Evolutionary conservation across 192 early-diverging fungal species (phyloP).

Genomic region (Linderina pennispora): DNA sequence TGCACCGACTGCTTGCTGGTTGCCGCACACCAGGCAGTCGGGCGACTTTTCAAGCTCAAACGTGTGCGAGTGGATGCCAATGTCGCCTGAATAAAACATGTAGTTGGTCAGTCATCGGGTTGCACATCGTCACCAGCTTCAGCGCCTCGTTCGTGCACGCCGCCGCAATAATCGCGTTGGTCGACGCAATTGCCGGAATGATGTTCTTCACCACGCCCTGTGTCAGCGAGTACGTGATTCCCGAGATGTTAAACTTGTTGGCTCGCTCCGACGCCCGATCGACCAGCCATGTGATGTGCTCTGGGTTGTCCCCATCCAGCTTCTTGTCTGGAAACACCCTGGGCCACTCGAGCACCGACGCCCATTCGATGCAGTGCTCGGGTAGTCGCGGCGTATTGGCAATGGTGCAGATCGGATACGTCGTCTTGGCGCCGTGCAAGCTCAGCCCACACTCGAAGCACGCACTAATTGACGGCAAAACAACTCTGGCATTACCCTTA

Average conservation of each 20-base stretch:
- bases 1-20: constrained; percentile 39
- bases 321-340: constrained; percentile 67
- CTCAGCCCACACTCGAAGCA: constrained; percentile 97
- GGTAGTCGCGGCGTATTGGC: constrained; percentile 96
- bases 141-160: constrained; percentile 92
- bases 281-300: constrained; percentile 73
- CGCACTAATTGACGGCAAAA: constrained; percentile 75
- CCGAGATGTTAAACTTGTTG: constrained; percentile 74
- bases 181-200: constrained; percentile 93
- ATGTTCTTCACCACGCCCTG: constrained; percentile 99
- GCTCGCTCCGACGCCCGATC: constrained; percentile 64
- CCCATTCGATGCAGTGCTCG: constrained; percentile 98
- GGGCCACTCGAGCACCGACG: constrained; percentile 91
- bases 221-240: constrained; percentile 84
- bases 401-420: constrained; percentile 96
- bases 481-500: constrained; percentile 91
- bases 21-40: constrained; percentile 91
- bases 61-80: constrained; percentile 84
- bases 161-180: constrained; percentile 81
- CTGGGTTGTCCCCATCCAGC: constrained; percentile 71
- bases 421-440: constrained; percentile 82
- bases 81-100: constrained; percentile 94
- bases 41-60: constrained; percentile 77
- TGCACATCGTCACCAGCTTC: constrained; percentile 79
- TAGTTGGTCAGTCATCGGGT: constrained; percentile 84